Base-by-base conservation (phyloP, 805 yeast genomes). In the Metschnikowia dekortorum region DNA sequence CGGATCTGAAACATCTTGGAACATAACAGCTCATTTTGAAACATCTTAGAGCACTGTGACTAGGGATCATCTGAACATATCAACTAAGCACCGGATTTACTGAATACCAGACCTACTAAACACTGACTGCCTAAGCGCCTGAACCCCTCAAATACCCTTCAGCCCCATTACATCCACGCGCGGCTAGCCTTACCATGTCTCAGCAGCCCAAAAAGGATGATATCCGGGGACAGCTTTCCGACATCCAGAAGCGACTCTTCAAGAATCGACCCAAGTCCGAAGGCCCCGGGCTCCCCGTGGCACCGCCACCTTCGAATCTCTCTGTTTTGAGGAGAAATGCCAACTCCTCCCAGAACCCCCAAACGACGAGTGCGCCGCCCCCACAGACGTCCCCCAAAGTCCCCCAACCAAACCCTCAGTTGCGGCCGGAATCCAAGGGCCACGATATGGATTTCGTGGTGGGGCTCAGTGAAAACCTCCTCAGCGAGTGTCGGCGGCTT, bases 381-480 rank as follows among this genome's bases (percentile, higher is more conserved):
- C 53, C 62, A 2, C 49, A 67, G 10, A 4, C 36, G 7, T 36
- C 47, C 14, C 36, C 47, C 13, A 41, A 42, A 37, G 37, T 58
- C 16, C 61, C 63, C 4, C 64, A 55, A 13, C 61, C 65, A 1
- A 47, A 66, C 7, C 71, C 73, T n/a, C 60, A 62, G 3, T 56
- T 73, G 48, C 71, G 74, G 8, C 75, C 75, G 1, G 79, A 74
- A 56, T 61, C 73, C 8, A 74, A 72, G 51, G 81, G 82, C 18
- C 81, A 81, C 55, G 87, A 85, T 52, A 81, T 85, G 71, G 81
- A 82, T 61, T 86, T 86, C 61, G 82, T 85, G 13, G 85, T 85
- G 51, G 89, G 87, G 4, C 66, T 87, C 49, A 83, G 89, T 67
- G 92, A 87, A 58, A 85, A 84, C 50, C 68, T 87, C 54, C 73